Base-by-base conservation (phyloP, 129 eudicot species). In the Centrapalus pauciflorus region DNA sequence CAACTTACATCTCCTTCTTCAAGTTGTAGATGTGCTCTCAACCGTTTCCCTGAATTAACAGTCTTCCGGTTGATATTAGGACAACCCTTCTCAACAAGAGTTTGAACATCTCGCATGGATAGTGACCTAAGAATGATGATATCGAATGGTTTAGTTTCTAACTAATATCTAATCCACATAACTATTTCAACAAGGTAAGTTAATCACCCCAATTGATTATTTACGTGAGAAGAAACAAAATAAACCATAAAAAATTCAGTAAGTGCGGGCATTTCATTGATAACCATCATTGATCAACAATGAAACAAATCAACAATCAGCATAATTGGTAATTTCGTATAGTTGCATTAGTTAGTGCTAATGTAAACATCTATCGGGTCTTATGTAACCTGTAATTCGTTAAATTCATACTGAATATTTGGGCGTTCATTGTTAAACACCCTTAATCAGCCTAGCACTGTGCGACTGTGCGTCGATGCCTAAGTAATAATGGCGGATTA, bases 1-100 rank as follows among this genome's bases (percentile, higher is more conserved):
- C 32, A 63, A 81, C 98, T 82, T 72, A 93, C 98, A 59, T 88
- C 88, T 81, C 85, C 87, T 83, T 93, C 98, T 57, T 86, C 89
- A 24, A 93, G 86, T 35, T 73, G 76, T 57, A 85, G 50, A 71
- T 85, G 80, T 3, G 84, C 82, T 72, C 98, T 84, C 82, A 93
- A 74, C 55, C 95, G 85, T 76, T 93, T 93, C 6, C 92, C 89
- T 17, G 98, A 93, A 69, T 88, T 93, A 26, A 93, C 96, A 19
- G 82, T 79, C 82, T 93, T 93, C 8, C 95, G 76, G 17, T 61
- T 24, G 28, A 89, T 67, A 77, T 82, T 93, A 20, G 98, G 98
- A 35, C 98, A 88, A 0, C 98, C 95, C 34, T 71, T 82, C 45
- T 76, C 95, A 27, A 93, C 95, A 67, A 88, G 66, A 32, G 76